Evolutionary conservation across 192 early-diverging fungal species (phyloP), one percentile per base, ranked within the genome.

Genomic region (Phycomyces nitens): DNA sequence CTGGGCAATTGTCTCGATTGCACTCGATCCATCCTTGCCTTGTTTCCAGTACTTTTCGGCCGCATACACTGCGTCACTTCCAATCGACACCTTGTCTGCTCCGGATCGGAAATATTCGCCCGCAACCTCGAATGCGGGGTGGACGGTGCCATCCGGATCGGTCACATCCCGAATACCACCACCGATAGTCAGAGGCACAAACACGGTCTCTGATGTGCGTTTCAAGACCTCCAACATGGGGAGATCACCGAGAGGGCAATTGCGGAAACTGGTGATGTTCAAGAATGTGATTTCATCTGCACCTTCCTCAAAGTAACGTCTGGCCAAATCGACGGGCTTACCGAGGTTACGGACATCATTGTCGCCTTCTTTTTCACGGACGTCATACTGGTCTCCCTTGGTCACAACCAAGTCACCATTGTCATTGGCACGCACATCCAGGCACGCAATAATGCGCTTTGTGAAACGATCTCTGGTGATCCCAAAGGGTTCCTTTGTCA

Each of bases 301-400:
- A 20, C 98, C 96, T 65, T 96, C 92, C 34, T 89, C 83, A 72
- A 89, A 99, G 78, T 99, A 99, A 16, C 90, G 78, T 9, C 80
- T 78, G 16, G 95, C 93, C 43, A 99, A 77, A 42, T 96, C 94
- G 1, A 99, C 96, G 9, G 98, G 98, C 61, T 97, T 96, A 16
- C 98, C 98, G 29, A 99, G 74, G 70, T 99, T 99, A 1, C 98
- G 86, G 18, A 99, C 94, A 21, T 90, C 79, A 15, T 84, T 81
- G 22, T 62, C 70, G 14, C 53, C 71, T 8, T 68, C 50, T 7
- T 77, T 72, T 66, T 98, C 96, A 14, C 96, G 85, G 1, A 99
- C 96, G 69, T 98, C 98, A 80, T 99, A 98, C 70, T 98, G 95
- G 75, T 99, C 96, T 26, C 98, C 98, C 74, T 99, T 99, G 20